Evolutionary conservation across 306 rosid genomes (phyloP).

Genomic region (Cucurbita ficifolia): DNA sequence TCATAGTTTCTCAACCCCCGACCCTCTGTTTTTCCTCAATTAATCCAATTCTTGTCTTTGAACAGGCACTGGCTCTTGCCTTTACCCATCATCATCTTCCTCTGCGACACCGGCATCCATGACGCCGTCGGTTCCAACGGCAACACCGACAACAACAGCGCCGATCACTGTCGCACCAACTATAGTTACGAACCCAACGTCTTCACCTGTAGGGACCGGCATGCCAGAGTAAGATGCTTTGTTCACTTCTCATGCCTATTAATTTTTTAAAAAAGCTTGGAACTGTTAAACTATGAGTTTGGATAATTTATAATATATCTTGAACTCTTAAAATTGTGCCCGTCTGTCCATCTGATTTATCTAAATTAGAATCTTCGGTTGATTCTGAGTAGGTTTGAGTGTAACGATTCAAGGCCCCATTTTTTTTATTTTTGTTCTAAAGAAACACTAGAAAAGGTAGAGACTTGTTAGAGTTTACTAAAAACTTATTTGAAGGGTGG

Average conservation of each 20-base stretch:
- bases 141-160: conserved; percentile 1
- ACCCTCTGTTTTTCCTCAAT: not conserved
- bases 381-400: too few relatives aligned
- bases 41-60: not conserved
- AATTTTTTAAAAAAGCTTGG: not conserved
- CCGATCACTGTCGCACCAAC: conserved; percentile 4
- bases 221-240: not conserved
- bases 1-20: not conserved
- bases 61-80: conserved; percentile 13
- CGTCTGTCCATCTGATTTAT: not conserved
- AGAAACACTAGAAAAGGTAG: too few relatives aligned
- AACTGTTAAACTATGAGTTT: not conserved
- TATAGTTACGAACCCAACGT: not conserved
- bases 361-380: not conserved
- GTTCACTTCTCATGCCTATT: not conserved
- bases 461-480: too few relatives aligned
- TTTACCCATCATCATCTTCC: conserved; percentile 8
- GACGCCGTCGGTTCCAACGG: not conserved
- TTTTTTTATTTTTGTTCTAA: too few relatives aligned
- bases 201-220: conserved; percentile 8
- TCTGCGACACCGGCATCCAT: conserved; percentile 6
- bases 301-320: not conserved
- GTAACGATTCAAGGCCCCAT: too few relatives aligned
- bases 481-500: too few relatives aligned
- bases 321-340: not conserved